These are phyloP conservation scores for Aspergillus sparsus DNA, from an alignment of 495 filamentous ascomycete species.

Conservation along the genomic window DNA sequence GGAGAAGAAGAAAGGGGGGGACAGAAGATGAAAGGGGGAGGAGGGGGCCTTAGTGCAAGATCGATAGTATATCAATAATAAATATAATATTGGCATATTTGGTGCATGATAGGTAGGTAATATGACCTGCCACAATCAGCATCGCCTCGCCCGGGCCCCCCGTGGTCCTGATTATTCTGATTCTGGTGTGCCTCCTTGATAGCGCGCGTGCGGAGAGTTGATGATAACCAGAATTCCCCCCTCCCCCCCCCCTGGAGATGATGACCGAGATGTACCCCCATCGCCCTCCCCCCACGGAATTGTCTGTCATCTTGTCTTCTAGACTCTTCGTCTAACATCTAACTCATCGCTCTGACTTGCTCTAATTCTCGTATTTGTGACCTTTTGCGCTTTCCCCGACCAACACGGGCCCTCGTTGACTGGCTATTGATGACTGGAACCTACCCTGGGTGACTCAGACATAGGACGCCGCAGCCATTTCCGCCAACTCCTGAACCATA, in stretches of 20 bases:
- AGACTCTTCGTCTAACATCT: not conserved
- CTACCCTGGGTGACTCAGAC: constrained; percentile 23
- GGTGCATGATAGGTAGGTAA: constrained; percentile 1
- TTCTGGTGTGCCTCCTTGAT: constrained; percentile 3
- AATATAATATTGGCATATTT: constrained; percentile 7
- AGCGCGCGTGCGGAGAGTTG: constrained; percentile 6
- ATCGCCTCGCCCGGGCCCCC: constrained; percentile 30
- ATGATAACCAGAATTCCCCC: not conserved
- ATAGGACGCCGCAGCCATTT: constrained; percentile 9
- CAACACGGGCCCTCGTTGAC: not conserved
- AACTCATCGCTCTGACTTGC: constrained; percentile 5
- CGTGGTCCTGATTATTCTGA: not conserved
- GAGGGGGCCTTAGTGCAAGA: constrained; percentile 1
- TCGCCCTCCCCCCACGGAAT: not conserved
- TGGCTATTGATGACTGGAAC: constrained; percentile 14
- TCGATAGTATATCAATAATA: constrained; percentile 17
- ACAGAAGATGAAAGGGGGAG: constrained; percentile 1
- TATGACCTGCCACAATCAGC: constrained; percentile 27
- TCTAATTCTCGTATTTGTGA: not conserved
- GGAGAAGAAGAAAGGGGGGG: constrained; percentile 4
- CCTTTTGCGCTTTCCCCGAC: not conserved
- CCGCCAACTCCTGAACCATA: not conserved
- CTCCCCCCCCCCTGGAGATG: not conserved
- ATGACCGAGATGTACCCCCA: not conserved
- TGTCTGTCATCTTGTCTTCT: not conserved